Evolutionary conservation across 169 alveolate genomes (phyloP).

Genomic region (Toxoplasma gondii): DNA sequence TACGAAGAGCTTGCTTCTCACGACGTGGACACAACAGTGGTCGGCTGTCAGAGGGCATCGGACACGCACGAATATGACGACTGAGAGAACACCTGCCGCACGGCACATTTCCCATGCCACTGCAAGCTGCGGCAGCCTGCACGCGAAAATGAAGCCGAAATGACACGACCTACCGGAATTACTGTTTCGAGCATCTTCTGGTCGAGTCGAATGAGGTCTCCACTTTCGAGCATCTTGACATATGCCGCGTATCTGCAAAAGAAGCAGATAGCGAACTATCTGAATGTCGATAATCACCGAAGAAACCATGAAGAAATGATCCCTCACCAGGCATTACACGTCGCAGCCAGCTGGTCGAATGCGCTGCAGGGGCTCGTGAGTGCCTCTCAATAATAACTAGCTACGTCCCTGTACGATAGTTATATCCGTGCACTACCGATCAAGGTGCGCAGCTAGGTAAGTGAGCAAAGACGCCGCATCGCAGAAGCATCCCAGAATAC

Average conservation of each 20-base stretch:
- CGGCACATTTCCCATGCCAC: too few relatives aligned
- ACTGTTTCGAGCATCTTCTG: conserved; percentile 65
- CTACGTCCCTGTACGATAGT: too few relatives aligned
- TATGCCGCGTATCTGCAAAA: conserved; percentile 50
- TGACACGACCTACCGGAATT: conserved; percentile 49
- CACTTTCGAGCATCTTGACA: conserved; percentile 60
- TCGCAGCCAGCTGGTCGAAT: background rate
- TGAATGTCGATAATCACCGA: background rate
- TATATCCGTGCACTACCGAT: too few relatives aligned
- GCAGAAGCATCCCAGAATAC: background rate
- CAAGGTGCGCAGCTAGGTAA: too few relatives aligned
- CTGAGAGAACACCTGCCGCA: too few relatives aligned
- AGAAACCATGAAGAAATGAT: background rate
- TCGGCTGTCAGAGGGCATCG: too few relatives aligned
- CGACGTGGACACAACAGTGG: too few relatives aligned
- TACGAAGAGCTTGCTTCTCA: too few relatives aligned
- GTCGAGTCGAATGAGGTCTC: conserved; percentile 61
- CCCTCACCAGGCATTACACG: background rate
- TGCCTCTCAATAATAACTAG: background rate
- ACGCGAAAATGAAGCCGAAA: background rate
- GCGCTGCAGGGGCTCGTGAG: background rate
- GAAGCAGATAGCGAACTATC: background rate
- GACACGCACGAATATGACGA: too few relatives aligned
- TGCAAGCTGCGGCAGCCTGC: too few relatives aligned
- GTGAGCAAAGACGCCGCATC: background rate